Base-by-base conservation (phyloP, 345 rosid genomes). In the Durio zibethinus region DNA sequence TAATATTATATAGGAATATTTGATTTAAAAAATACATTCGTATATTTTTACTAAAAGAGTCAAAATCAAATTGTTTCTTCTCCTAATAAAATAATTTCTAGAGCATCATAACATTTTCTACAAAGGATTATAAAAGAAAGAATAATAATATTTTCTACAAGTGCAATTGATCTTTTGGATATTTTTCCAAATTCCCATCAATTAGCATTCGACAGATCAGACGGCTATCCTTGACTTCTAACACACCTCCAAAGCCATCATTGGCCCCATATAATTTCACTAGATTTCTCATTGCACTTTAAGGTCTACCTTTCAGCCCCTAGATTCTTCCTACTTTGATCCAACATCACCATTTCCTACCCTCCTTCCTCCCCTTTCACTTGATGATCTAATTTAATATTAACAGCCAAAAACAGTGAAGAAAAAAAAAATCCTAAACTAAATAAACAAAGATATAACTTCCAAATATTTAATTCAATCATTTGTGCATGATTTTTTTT, bases 241-340 rank as follows among this genome's bases (percentile, higher is more conserved):
- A 20, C 25, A 8, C 2, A 36, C 25, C 6, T 20, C 25, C 69
- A 64, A 64, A 40, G 18, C 50, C 15, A 21, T 66, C 70, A 1
- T 36, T 38, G 47, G 15, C 70, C 29, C 14, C 50, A 38, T 6
- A 29, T 42, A 23, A n/a, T 42, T 67, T 67, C 53, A 23, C 10
- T 6, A 42, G 1, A 67, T 67, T 67, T 67, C 73, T 25, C 73
- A 68, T 68, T 68, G 15, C 38, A 43, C 53, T 54, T 1, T 47
- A 56, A 56, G 61, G 61, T 56, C 72, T 67, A 62, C 29, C 4
- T 33, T 74, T 35, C 33, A 56, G 8, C 66, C 31, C 43, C 67
- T 60, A 43, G 54, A 60, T 74, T 27, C 68, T 62, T 18, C 78
- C 78, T 61, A 42, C 54, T 70, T 21, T 50, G 7, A 48, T 71